A percentile compares a stretch with the other conserved stretches of the same genome.
Conservation (phyloP, 495 filamentous ascomycete genomes). For the Extremus antarcticus region DNA sequence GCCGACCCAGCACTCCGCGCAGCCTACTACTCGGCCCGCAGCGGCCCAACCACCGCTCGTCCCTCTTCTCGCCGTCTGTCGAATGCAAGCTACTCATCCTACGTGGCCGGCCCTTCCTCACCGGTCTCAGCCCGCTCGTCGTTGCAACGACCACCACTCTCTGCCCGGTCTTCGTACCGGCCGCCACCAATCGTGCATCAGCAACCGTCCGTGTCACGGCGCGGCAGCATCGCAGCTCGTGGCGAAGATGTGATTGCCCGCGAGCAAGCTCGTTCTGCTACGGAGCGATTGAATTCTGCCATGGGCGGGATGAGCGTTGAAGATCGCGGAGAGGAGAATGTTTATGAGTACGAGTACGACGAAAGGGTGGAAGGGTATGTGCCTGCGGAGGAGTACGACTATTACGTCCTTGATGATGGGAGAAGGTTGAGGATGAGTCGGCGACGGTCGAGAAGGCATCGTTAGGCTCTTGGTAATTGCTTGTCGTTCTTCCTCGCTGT, state of each 20-base stretch:
- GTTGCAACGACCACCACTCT: background rate
- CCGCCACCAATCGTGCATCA: conserved; percentile 4
- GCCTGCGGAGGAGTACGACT: background rate
- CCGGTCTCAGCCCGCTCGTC: conserved; percentile 3
- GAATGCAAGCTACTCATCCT: background rate
- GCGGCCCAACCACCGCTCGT: background rate
- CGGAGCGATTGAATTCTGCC: background rate
- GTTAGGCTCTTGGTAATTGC: too few relatives aligned
- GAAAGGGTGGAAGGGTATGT: background rate
- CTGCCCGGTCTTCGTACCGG: too few relatives aligned
- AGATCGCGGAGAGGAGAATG: background rate
- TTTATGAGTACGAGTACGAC: background rate
- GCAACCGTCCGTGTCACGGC: background rate
- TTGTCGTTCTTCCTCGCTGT: too few relatives aligned
- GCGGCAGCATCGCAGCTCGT: background rate
- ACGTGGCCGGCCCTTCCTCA: background rate
- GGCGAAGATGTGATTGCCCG: conserved; percentile 14
- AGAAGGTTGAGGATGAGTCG: background rate
- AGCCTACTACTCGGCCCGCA: background rate
- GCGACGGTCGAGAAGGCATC: too few relatives aligned
- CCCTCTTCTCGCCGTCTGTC: background rate
- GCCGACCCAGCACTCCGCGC: conserved; percentile 1
- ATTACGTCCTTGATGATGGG: background rate
- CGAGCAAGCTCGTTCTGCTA: conserved; percentile 2
- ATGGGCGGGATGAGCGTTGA: background rate